Base-by-base conservation (phyloP, 495 filamentous ascomycete genomes). In the Xylaria venustula region DNA sequence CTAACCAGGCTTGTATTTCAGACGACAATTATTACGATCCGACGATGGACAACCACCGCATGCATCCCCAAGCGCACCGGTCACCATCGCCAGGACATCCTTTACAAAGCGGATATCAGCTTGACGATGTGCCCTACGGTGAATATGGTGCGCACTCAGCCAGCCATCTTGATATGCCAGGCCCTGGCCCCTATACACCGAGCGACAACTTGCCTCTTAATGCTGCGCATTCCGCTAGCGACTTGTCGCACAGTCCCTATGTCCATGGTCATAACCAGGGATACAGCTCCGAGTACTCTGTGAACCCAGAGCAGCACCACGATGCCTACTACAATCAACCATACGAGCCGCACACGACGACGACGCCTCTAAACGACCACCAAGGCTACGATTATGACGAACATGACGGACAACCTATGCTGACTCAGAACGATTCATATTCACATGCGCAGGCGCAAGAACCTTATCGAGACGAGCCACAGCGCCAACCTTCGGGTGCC, bases 281-380 rank as follows among this genome's bases (percentile, higher is more conserved):
- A 66, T 79, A 67, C 77, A 78, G 50, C 64, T 79, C 71, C 58
- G 89, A 91, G 25, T 95, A 93, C 71, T 76, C 85, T 6, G 73
- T 97, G 36, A 85, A 90, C 58, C 92, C 93, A 12, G 85, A 92
- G 71, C 87, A 85, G 40, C 91, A 95, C 64, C 90, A 93, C 66
- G 90, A 96, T 73, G 83, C 87, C 44, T 95, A 96, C 75, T 94
- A 89, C 69, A 88, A 86, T 54, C 87, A 86, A 67, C 89, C 90
- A 4, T 94, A 96, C 73, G 79, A 91, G 60, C 89, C 90, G 3
- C 81, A 84, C 12, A 72, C 79, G 0, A 40, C 66, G 22, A 37
- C 64, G 0, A 71, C 69, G 14, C 69, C 69, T 7, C 64, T 71
- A 11, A 79, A 84, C 40, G 86, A 88, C 17, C 82, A 82, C 51